Conservation (phyloP, 78 protist species). For the Pigoraptor vietnamica region DNA sequence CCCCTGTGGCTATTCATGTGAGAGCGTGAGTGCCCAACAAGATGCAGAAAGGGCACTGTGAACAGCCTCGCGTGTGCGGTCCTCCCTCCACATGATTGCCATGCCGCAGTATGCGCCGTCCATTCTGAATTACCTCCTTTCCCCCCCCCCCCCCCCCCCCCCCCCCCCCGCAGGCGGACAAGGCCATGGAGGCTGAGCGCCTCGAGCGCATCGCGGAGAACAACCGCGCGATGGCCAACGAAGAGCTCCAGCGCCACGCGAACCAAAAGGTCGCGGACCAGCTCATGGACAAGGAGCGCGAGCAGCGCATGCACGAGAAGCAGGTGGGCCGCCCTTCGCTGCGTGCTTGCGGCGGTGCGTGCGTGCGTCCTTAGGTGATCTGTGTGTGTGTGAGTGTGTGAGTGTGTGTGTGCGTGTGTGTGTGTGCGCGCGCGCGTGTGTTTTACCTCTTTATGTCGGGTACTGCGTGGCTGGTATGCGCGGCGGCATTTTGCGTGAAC, state of each 20-base stretch:
- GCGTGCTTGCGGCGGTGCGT: not conserved
- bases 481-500: no score
- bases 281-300: not conserved
- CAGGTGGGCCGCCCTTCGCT: not conserved
- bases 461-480: no score
- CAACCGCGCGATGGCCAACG: not conserved
- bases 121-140: not conserved
- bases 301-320: not conserved
- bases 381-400: not conserved
- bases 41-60: no score
- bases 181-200: not conserved
- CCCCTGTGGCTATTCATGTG: no score
- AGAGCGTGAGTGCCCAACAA: no score
- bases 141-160: not conserved
- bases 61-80: no score
- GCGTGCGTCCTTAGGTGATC: not conserved
- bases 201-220: not conserved
- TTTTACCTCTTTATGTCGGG: no score
- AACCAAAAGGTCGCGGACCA: not conserved
- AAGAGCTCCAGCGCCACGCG: not conserved
- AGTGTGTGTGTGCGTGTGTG: not conserved
- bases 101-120: no score
- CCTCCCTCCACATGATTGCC: no score
- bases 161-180: not conserved
- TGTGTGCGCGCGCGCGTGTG: not conserved